Percentiles rank a stretch among this genome's conserved stretches.
Evolutionary conservation across 1,139 yeast species (phyloP).

Genomic region (Casaregolazyma lundiana): DNA sequence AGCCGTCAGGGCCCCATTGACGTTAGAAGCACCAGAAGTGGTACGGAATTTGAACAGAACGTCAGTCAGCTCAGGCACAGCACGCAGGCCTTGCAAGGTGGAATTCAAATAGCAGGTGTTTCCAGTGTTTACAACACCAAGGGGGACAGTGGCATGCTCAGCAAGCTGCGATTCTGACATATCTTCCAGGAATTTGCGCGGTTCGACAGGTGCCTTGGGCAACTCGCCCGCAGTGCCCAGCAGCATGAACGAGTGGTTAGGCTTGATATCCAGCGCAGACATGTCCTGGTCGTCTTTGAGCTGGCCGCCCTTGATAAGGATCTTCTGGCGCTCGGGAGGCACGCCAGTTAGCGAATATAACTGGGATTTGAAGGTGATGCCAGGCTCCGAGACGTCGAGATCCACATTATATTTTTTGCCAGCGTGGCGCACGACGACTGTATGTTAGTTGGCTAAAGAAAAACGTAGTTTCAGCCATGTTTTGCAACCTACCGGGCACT

Average conservation of each 20-base stretch:
- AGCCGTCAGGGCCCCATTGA: conserved; percentile 22
- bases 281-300: conserved; percentile 61
- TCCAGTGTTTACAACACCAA: conserved; percentile 84
- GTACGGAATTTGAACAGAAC: conserved; percentile 24
- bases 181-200: conserved; percentile 67
- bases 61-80: conserved; percentile 53
- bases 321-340: conserved; percentile 84
- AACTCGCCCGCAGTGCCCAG: conserved; percentile 83
- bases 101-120: conserved; percentile 95
- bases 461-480: too few relatives aligned
- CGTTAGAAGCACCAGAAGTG: conserved; percentile 13
- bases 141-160: conserved; percentile 43
- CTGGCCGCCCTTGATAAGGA: conserved; percentile 85
- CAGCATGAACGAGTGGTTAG: conserved; percentile 73
- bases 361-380: conserved; percentile 65
- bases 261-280: conserved; percentile 50
- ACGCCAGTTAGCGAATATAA: conserved; percentile 72
- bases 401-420: conserved; percentile 76
- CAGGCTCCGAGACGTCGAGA: conserved; percentile 47
- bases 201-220: conserved; percentile 54
- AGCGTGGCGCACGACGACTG: conserved; percentile 62
- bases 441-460: too few relatives aligned
- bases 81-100: conserved; percentile 72
- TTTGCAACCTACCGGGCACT: neutral
- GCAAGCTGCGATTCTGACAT: conserved; percentile 45